Conservation (phyloP, 352 stramenopile genomes). For the Phytophthora vignae region DNA sequence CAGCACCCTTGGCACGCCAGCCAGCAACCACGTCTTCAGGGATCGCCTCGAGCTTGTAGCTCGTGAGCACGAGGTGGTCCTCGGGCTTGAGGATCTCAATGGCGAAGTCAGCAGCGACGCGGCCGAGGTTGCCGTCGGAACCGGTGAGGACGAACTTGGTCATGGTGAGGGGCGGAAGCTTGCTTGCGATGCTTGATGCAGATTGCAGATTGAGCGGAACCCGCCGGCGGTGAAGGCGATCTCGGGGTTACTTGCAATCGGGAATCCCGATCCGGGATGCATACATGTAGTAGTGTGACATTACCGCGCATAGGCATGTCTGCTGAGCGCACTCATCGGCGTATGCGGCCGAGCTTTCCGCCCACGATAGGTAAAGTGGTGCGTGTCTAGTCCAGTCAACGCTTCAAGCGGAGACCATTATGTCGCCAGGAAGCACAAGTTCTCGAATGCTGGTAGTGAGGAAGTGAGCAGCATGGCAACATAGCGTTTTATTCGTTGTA, state of each 20-base stretch:
- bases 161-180: neutral
- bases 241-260: neutral
- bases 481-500: too few species aligned
- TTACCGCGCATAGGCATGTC: slow-evolving; percentile 13
- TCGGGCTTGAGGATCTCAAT: slow-evolving; percentile 17
- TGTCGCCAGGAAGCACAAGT: too few species aligned
- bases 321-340: slow-evolving; percentile 2
- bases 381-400: too few species aligned
- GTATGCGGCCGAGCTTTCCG: neutral
- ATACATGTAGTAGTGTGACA: neutral
- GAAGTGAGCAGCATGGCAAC: too few species aligned
- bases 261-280: neutral
- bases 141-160: slow-evolving; percentile 26
- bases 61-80: slow-evolving; percentile 21
- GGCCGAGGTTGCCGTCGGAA: slow-evolving; percentile 23
- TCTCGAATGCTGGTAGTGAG: too few species aligned
- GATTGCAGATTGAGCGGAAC: slow-evolving; percentile 24
- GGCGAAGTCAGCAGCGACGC: slow-evolving; percentile 16
- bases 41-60: slow-evolving; percentile 10
- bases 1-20: too few species aligned
- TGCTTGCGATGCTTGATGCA: slow-evolving; percentile 4
- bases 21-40: too few species aligned
- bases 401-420: too few species aligned
- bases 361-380: too few species aligned
- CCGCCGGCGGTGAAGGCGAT: too few species aligned